phyloP scores from a whole-genome alignment of 805 yeast genomes.

The Yamadazyma endophytica region DNA sequence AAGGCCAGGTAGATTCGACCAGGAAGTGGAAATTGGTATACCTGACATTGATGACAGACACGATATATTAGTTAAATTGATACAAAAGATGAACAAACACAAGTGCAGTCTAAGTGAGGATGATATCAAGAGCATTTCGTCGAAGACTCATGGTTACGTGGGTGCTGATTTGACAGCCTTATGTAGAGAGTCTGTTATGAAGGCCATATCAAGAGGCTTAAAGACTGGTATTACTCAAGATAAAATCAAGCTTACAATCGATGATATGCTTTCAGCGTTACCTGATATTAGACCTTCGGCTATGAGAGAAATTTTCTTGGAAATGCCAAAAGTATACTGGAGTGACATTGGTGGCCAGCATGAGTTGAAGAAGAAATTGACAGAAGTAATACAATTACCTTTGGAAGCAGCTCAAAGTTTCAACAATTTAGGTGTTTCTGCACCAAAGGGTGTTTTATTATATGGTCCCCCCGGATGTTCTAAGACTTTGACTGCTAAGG shows the following conservation, averaged over 20 bases:
- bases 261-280: constrained; percentile 69
- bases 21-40: constrained; percentile 84
- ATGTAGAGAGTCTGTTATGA: constrained; percentile 84
- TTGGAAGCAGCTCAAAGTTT: constrained; percentile 78
- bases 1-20: constrained; percentile 86
- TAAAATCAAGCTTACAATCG: constrained; percentile 43
- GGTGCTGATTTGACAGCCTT: constrained; percentile 93
- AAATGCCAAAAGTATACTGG: constrained; percentile 94
- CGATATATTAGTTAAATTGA: constrained; percentile 65
- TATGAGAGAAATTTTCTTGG: constrained; percentile 92
- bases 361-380: constrained; percentile 70
- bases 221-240: constrained; percentile 17
- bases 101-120: constrained; percentile 47
- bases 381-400: constrained; percentile 91
- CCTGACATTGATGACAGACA: constrained; percentile 81
- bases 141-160: constrained; percentile 91
- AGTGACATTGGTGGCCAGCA: constrained; percentile 94
- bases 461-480: constrained; percentile 99
- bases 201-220: constrained; percentile 65
- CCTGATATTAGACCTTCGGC: constrained; percentile 90
- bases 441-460: constrained; percentile 89
- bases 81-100: constrained; percentile 44
- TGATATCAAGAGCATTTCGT: constrained; percentile 61
- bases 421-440: constrained; percentile 68
- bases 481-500: constrained; percentile 91